Evolutionary conservation across 73 alveolate genomes (phyloP).

Genomic region (Paramecium octaurelia): DNA sequence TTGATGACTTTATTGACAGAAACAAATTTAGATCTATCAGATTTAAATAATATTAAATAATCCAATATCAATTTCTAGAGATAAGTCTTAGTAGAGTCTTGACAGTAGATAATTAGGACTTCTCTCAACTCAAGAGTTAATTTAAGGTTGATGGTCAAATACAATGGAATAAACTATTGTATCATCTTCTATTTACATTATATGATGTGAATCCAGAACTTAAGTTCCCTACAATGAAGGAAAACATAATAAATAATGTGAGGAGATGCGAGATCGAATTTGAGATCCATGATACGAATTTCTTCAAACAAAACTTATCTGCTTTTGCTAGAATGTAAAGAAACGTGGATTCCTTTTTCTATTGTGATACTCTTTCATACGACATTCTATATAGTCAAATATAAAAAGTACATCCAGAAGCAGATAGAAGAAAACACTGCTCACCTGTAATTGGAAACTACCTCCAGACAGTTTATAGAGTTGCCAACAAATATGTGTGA

Average conservation of each 20-base stretch:
- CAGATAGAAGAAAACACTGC: not conserved
- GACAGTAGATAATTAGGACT: not conserved
- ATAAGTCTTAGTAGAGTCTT: constrained; percentile 20
- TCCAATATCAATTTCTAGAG: not conserved
- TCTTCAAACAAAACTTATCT: not conserved
- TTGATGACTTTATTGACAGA: not conserved
- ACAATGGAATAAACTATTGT: not conserved
- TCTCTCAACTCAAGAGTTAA: not conserved
- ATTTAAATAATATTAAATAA: not conserved
- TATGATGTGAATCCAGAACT: not conserved
- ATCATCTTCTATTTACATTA: not conserved
- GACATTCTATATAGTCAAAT: not conserved
- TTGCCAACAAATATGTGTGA: not conserved
- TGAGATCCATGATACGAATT: not conserved
- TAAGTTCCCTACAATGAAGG: not conserved
- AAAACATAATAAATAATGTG: not conserved
- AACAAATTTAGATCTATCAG: constrained; percentile 1
- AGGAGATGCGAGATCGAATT: constrained; percentile 31
- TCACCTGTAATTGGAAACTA: constrained; percentile 3
- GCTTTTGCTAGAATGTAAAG: not conserved
- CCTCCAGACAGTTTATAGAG: not conserved
- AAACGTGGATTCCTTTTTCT: not conserved
- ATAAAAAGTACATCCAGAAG: not conserved
- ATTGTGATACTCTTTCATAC: not conserved
- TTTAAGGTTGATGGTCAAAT: not conserved